phyloP scores from a whole-genome alignment of 805 yeast genomes.

The Metschnikowia similis region DNA sequence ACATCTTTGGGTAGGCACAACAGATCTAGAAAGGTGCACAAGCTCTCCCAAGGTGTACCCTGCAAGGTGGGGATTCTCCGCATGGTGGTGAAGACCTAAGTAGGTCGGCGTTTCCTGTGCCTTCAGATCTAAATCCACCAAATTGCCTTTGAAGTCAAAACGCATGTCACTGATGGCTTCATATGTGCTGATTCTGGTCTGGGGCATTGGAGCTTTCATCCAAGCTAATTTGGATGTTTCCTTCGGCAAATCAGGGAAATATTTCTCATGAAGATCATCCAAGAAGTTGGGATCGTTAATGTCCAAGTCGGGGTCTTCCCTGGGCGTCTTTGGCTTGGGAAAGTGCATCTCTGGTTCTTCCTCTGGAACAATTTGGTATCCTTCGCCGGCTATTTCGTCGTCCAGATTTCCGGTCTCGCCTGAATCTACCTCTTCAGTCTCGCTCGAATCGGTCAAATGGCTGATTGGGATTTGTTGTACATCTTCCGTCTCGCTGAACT shows the following conservation, averaged over 20 bases:
- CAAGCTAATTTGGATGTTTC: slow-evolving; percentile 82
- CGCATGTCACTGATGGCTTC: slow-evolving; percentile 65
- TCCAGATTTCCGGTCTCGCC: slow-evolving; percentile 36
- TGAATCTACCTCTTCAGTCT: slow-evolving; percentile 20
- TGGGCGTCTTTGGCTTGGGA: slow-evolving; percentile 44
- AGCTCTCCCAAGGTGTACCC: slow-evolving; percentile 89
- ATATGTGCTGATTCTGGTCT: slow-evolving; percentile 38
- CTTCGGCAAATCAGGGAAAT: slow-evolving; percentile 83
- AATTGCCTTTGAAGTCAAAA: slow-evolving; percentile 82
- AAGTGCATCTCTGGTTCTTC: slow-evolving; percentile 57
- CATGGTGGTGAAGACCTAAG: slow-evolving; percentile 85
- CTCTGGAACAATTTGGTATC: slow-evolving; percentile 36
- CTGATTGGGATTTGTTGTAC: slow-evolving; percentile 10
- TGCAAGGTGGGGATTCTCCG: slow-evolving; percentile 82
- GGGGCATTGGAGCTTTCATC: slow-evolving; percentile 71
- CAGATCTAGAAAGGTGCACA: slow-evolving; percentile 72
- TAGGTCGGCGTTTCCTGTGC: slow-evolving; percentile 42
- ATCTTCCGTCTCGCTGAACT: slow-evolving; percentile 12
- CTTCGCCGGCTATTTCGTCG: slow-evolving; percentile 36
- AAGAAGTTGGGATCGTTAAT: slow-evolving; percentile 75
- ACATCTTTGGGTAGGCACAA: slow-evolving; percentile 79
- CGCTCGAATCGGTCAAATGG: slow-evolving; percentile 17
- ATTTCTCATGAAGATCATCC: slow-evolving; percentile 75
- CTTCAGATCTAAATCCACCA: slow-evolving; percentile 47
- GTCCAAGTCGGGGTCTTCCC: slow-evolving; percentile 43